Base-by-base conservation (phyloP, 495 filamentous ascomycete genomes). In the Xylaria grammica region DNA sequence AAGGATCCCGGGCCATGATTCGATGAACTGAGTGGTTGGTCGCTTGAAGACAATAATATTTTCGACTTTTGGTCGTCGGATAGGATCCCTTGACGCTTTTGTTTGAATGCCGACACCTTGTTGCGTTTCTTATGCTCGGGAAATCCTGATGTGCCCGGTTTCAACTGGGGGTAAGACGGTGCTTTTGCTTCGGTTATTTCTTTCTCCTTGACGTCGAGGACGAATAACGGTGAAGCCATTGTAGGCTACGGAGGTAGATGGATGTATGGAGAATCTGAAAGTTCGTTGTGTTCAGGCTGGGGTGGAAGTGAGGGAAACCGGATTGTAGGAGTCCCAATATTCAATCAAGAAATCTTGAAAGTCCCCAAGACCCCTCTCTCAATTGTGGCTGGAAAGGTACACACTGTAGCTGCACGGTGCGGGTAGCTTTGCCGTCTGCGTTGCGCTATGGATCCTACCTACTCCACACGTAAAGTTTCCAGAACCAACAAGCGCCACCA, bases 191-290 rank as follows among this genome's bases (percentile, higher is more conserved):
- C 76, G 26, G 78, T 70, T 30, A 83, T 72, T 13, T 87, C 77
- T 40, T 91, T 87, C 78, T 98, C 95, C 66, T 86, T 77, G 75
- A 99, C 89, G 65, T 97, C 94, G 26, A 82, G 80, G 48, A 99
- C 81, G 46, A 93, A 84, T 30, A 76, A 48, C 0, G 73, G 70
- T 3, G 68, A 67, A 48, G 81, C 75, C 81, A 83, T 83, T 32
- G 38, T 73, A 6, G 2, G 26, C 3, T 7, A 17, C 3, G 38
- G 13, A 36, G 45, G 17, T 51, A 48, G 34, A 27, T 30, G 11
- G 44, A 61, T 19, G 3, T 2, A 24, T 11, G 22, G 15, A 17
- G 13, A 11, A 42, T 10, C 17, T 3, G 15, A 15, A 10, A 17
- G 5, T 42, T 9, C 3, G 3, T 3, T 51, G 10, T 15, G 17